phyloP scores from a whole-genome alignment of 2,329 filamentous ascomycete species.

The Fusarium cyanostomum region DNA sequence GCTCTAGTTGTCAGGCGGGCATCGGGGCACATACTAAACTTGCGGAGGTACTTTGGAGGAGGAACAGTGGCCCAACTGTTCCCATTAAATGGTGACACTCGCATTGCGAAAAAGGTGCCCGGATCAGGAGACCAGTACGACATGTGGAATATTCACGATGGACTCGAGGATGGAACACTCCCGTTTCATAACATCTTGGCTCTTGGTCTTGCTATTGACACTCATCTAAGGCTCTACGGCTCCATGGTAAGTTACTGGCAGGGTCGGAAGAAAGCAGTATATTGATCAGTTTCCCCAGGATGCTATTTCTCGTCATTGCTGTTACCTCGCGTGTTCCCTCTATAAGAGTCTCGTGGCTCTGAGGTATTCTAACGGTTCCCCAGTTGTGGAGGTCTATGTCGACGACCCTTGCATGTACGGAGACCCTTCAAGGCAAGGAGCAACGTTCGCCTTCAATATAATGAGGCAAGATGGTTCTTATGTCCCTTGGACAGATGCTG shows the following conservation, averaged over 20 bases:
- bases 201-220: slow-evolving; percentile 66
- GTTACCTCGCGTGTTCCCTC: slow-evolving; percentile 60
- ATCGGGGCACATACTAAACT: slow-evolving; percentile 63
- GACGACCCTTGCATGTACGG: slow-evolving; percentile 57
- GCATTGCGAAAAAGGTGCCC: slow-evolving; percentile 50
- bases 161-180: slow-evolving; percentile 73
- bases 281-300: slow-evolving; percentile 36
- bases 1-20: slow-evolving; percentile 65
- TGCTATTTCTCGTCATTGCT: slow-evolving; percentile 67
- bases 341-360: slow-evolving; percentile 59
- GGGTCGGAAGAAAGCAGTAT: background rate
- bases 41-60: slow-evolving; percentile 72
- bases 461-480: slow-evolving; percentile 60
- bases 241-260: slow-evolving; percentile 54
- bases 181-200: slow-evolving; percentile 73
- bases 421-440: slow-evolving; percentile 64
- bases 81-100: slow-evolving; percentile 36
- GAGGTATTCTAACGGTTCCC: slow-evolving; percentile 62
- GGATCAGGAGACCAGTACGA: slow-evolving; percentile 49
- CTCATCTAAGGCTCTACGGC: slow-evolving; percentile 64
- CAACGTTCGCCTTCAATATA: slow-evolving; percentile 72
- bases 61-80: slow-evolving; percentile 70
- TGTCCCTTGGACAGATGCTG: slow-evolving; percentile 67
- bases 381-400: slow-evolving; percentile 64
- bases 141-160: slow-evolving; percentile 62